phyloP scores from a whole-genome alignment of 2,329 filamentous ascomycete genomes.

The Aspergillus tubingensis region DNA sequence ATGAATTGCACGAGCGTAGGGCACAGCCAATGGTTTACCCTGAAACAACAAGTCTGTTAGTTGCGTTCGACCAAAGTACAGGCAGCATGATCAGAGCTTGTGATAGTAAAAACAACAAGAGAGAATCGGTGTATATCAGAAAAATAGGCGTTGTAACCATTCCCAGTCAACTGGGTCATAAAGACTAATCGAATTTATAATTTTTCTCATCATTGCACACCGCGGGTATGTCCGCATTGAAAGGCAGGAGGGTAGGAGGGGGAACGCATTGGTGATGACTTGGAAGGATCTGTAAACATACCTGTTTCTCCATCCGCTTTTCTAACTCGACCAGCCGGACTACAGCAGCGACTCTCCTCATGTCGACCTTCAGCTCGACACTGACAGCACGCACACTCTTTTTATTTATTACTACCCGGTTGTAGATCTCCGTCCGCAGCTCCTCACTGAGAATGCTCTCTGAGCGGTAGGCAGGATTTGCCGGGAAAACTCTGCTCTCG shows the following conservation, averaged over 20 bases:
- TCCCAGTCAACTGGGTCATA: constrained; percentile 70
- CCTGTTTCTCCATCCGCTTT: constrained; percentile 72
- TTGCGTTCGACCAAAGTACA: not conserved
- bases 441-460: constrained; percentile 72
- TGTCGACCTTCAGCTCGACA: constrained; percentile 74
- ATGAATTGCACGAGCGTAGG: constrained; percentile 75
- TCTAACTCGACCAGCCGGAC: constrained; percentile 84
- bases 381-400: constrained; percentile 75
- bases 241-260: constrained; percentile 6
- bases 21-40: constrained; percentile 74
- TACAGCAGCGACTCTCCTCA: constrained; percentile 81
- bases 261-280: constrained; percentile 4
- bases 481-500: constrained; percentile 59
- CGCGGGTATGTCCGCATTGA: not conserved
- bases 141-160: constrained; percentile 62
- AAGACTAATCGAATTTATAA: constrained; percentile 98
- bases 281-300: constrained; percentile 51
- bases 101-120: not conserved
- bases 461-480: constrained; percentile 70
- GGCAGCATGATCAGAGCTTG: not conserved
- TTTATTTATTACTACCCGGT: constrained; percentile 64
- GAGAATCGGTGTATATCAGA: not conserved
- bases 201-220: constrained; percentile 66
- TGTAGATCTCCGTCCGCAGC: constrained; percentile 72
- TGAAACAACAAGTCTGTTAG: constrained; percentile 9